phyloP scores from a whole-genome alignment of 1,284 basidiomycete genomes.

The Megacollybia platyphylla region DNA sequence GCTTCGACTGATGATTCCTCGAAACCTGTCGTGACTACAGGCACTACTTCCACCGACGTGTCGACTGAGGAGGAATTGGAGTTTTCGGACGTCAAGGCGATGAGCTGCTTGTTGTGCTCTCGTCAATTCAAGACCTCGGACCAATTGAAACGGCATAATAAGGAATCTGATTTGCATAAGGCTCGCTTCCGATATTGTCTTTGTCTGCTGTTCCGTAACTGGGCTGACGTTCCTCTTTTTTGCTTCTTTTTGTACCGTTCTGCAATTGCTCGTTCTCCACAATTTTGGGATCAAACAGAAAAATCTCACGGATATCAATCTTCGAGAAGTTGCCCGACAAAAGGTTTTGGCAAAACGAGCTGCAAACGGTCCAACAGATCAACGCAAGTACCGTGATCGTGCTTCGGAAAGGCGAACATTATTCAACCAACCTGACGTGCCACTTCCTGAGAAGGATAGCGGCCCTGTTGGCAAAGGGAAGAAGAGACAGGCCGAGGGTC shows the following conservation, averaged over 20 bases:
- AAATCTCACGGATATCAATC: slow-evolving; percentile 61
- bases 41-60: too few species aligned
- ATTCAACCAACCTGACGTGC: slow-evolving; percentile 83
- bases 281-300: slow-evolving; percentile 37
- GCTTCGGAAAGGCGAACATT: slow-evolving; percentile 80
- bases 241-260: slow-evolving; percentile 6
- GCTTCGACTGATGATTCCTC: slow-evolving; percentile 5
- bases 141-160: slow-evolving; percentile 76
- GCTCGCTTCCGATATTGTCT: slow-evolving; percentile 34
- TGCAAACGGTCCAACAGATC: slow-evolving; percentile 17
- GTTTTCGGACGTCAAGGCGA: slow-evolving; percentile 8
- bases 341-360: slow-evolving; percentile 43
- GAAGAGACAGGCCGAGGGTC: slow-evolving; percentile 48
- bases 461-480: slow-evolving; percentile 19
- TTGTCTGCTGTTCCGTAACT: slow-evolving; percentile 13
- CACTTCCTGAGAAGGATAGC: slow-evolving; percentile 39
- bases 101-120: slow-evolving; percentile 82
- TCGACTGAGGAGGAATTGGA: slow-evolving; percentile 11
- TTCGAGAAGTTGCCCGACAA: slow-evolving; percentile 62
- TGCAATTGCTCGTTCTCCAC: background rate
- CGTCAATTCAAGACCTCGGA: slow-evolving; percentile 84
- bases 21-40: too few species aligned
- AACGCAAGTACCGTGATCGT: slow-evolving; percentile 82
- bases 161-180: slow-evolving; percentile 89
- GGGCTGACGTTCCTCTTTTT: slow-evolving; percentile 17